Percentiles rank a stretch among this genome's conserved stretches.
Evolutionary conservation across 495 filamentous ascomycete species (phyloP).

Genomic region (Evernia prunastri): DNA sequence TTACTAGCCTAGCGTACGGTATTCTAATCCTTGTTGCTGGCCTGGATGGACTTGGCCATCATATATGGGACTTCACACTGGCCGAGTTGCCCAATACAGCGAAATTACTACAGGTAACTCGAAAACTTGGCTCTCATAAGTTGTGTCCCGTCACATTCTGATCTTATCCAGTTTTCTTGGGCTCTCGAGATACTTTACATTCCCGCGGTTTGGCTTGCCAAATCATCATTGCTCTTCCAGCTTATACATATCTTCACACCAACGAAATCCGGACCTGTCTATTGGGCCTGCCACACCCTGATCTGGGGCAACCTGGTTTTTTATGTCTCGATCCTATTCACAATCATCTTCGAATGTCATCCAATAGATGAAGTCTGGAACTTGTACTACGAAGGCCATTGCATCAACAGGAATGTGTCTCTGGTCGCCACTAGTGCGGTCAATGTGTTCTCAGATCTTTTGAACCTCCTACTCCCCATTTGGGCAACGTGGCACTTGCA

Average conservation of each 20-base stretch:
- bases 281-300: conserved; percentile 19
- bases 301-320: conserved; percentile 21
- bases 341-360: conserved; percentile 24
- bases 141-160: neutral
- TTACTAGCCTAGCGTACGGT: neutral
- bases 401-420: neutral
- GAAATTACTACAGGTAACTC: too few relatives aligned
- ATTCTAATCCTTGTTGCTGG: neutral
- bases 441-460: conserved; percentile 22
- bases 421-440: conserved; percentile 10
- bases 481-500: conserved; percentile 24
- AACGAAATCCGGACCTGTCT: conserved; percentile 16
- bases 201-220: conserved; percentile 12
- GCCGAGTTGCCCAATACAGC: neutral
- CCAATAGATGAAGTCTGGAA: conserved; percentile 16
- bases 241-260: conserved; percentile 26
- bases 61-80: neutral
- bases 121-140: too few relatives aligned
- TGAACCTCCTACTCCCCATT: conserved; percentile 15
- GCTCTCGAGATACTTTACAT: conserved; percentile 20
- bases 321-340: conserved; percentile 18
- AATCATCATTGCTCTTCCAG: conserved; percentile 23
- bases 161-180: conserved; percentile 17
- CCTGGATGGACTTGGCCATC: neutral
- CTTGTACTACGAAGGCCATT: neutral